Conservation (phyloP, 2,329 filamentous ascomycete genomes). For the Colletotrichum tabaci region DNA sequence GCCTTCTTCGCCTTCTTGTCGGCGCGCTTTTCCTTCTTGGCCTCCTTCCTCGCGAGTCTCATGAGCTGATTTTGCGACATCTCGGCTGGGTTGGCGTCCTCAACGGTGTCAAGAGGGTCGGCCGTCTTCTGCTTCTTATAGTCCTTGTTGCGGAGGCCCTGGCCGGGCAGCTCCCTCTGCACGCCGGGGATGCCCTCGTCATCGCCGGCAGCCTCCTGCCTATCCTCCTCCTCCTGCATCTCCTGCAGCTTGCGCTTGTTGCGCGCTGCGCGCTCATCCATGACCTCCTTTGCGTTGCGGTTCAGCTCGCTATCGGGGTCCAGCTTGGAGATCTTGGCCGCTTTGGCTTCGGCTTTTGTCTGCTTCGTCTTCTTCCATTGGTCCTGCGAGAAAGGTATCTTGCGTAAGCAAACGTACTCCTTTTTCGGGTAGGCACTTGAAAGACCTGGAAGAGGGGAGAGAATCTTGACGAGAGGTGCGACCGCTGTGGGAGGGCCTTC, state of each 20-base stretch:
- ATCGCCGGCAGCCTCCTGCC: constrained; percentile 55
- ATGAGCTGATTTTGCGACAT: constrained; percentile 43
- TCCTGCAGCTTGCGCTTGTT: constrained; percentile 87
- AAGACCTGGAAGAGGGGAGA: background rate
- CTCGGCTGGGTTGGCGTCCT: constrained; percentile 43
- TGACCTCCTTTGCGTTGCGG: constrained; percentile 88
- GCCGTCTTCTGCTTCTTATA: constrained; percentile 70
- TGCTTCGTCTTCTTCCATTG: constrained; percentile 98
- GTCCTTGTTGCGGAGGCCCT: constrained; percentile 71
- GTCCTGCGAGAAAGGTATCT: constrained; percentile 68
- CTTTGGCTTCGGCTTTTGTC: constrained; percentile 88
- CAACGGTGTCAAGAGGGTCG: constrained; percentile 40
- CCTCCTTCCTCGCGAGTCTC: constrained; percentile 41
- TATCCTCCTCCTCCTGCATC: constrained; percentile 64
- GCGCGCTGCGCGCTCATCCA: constrained; percentile 79
- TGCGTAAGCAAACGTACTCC: constrained; percentile 15
- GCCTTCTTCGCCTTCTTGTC: constrained; percentile 63
- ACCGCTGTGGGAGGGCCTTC: background rate
- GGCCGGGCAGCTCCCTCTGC: constrained; percentile 72
- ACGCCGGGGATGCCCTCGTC: constrained; percentile 68
- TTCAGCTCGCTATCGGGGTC: constrained; percentile 89
- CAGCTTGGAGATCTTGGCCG: constrained; percentile 88
- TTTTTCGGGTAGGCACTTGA: constrained; percentile 16
- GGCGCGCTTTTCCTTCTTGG: constrained; percentile 58
- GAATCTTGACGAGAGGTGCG: background rate